Percentiles rank a stretch among this genome's conserved stretches.
phyloP scores from a whole-genome alignment of 2,329 filamentous ascomycete genomes.

The Emergomyces orientalis region DNA sequence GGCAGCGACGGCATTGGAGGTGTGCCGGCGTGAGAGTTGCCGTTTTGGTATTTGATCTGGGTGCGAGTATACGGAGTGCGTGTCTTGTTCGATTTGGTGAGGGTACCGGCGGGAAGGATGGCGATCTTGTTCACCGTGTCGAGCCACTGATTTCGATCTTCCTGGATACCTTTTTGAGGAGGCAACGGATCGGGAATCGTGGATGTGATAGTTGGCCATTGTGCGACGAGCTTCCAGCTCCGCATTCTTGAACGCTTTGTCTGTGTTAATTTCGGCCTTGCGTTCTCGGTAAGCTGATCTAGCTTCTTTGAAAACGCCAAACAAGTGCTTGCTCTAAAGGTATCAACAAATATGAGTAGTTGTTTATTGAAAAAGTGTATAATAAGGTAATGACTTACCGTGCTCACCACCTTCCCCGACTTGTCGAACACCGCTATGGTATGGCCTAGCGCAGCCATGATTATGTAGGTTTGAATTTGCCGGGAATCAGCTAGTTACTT shows the following conservation, averaged over 20 bases:
- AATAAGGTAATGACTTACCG: constrained; percentile 45
- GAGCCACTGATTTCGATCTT: constrained; percentile 29
- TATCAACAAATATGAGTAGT: constrained; percentile 1
- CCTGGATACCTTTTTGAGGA: constrained; percentile 33
- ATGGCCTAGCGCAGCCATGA: constrained; percentile 45
- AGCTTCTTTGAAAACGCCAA: constrained; percentile 86
- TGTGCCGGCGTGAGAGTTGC: constrained; percentile 31
- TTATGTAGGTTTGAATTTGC: constrained; percentile 5
- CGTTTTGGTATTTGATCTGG: constrained; percentile 14
- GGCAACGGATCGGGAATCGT: constrained; percentile 38
- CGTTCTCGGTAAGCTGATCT: constrained; percentile 79
- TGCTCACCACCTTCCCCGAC: constrained; percentile 84
- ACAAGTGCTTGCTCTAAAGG: constrained; percentile 71
- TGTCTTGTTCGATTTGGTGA: constrained; percentile 25
- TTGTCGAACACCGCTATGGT: constrained; percentile 85
- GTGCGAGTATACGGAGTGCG: constrained; percentile 20
- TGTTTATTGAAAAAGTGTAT: neutral
- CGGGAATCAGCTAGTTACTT: neutral
- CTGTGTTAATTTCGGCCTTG: constrained; percentile 69
- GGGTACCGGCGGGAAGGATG: constrained; percentile 25
- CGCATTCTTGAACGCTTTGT: constrained; percentile 51
- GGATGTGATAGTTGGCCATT: constrained; percentile 42
- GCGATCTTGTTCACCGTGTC: constrained; percentile 13
- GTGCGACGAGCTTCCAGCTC: constrained; percentile 53
- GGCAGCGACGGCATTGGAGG: constrained; percentile 26